Percentiles rank a stretch among this genome's conserved stretches.
Evolutionary conservation across 2,329 filamentous ascomycete species (phyloP).

Genomic region (Penicillium sp.): DNA sequence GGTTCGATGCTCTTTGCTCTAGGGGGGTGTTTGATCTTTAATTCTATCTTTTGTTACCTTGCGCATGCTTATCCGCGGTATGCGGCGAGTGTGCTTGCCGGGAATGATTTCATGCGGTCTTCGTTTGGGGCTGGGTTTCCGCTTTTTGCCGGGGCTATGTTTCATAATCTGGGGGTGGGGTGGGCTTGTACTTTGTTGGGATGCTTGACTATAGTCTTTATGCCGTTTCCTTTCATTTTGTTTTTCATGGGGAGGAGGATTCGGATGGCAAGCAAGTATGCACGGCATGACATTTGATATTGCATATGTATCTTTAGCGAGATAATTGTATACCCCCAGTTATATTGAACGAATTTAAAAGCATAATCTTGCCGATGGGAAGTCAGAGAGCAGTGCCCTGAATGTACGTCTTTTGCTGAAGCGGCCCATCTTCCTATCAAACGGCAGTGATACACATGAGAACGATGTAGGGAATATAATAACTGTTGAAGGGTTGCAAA

Average conservation of each 20-base stretch:
- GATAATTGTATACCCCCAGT: neutral
- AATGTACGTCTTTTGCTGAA: neutral
- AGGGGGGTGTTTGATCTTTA: constrained; percentile 70
- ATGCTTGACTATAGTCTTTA: constrained; percentile 27
- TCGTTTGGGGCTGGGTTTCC: constrained; percentile 44
- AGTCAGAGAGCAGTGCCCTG: neutral
- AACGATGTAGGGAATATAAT: neutral
- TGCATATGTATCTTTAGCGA: neutral
- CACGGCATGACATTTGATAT: constrained; percentile 20
- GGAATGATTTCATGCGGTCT: constrained; percentile 70
- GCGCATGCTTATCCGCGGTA: constrained; percentile 70
- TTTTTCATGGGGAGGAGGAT: constrained; percentile 12
- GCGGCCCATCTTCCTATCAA: too few relatives aligned
- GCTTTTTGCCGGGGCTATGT: constrained; percentile 34
- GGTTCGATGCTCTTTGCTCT: constrained; percentile 65
- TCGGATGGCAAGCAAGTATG: constrained; percentile 22
- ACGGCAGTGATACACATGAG: too few relatives aligned
- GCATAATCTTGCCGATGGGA: neutral
- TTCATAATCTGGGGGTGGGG: constrained; percentile 31
- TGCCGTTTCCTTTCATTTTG: constrained; percentile 44
- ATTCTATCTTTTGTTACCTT: constrained; percentile 73
- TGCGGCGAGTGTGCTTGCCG: constrained; percentile 69
- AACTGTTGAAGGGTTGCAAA: neutral
- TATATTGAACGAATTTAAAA: neutral
- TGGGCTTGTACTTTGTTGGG: constrained; percentile 33